Evolutionary conservation across 345 rosid genomes (phyloP).

Genomic region (Eucalyptus pauciflora): DNA sequence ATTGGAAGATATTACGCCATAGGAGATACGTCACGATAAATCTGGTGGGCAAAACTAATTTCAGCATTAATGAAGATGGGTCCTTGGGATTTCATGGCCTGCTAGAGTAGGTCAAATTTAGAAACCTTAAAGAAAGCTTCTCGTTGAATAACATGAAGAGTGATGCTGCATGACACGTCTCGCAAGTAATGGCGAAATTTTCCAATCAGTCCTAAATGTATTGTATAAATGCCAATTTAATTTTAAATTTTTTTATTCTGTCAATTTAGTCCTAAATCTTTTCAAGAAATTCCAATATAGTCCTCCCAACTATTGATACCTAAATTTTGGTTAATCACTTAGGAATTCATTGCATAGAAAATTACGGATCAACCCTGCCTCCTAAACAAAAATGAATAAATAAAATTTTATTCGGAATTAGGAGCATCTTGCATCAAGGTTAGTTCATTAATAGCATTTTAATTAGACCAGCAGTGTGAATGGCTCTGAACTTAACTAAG

Average conservation of each 20-base stretch:
- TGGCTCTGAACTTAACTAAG: too few relatives aligned
- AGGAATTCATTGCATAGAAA: too few relatives aligned
- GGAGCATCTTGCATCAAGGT: too few relatives aligned
- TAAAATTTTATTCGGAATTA: too few relatives aligned
- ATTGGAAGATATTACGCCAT: neutral
- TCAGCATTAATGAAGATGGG: neutral
- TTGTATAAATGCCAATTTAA: neutral
- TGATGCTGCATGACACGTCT: neutral
- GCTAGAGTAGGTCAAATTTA: neutral
- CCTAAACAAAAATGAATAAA: too few relatives aligned
- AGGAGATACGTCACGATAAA: neutral
- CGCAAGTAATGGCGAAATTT: neutral
- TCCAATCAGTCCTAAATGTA: neutral
- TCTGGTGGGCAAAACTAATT: neutral
- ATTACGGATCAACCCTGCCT: too few relatives aligned
- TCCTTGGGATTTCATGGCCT: neutral
- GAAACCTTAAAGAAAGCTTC: neutral
- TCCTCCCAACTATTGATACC: too few relatives aligned
- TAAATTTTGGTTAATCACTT: too few relatives aligned
- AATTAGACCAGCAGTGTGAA: too few relatives aligned
- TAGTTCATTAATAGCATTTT: too few relatives aligned
- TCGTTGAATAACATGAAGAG: neutral
- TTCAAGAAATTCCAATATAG: neutral
- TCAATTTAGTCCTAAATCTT: neutral
- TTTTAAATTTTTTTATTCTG: fast-evolving